These are phyloP conservation scores for Tritrichomonas foetus DNA, from an alignment of 208 protist species.

Conservation along the genomic window DNA sequence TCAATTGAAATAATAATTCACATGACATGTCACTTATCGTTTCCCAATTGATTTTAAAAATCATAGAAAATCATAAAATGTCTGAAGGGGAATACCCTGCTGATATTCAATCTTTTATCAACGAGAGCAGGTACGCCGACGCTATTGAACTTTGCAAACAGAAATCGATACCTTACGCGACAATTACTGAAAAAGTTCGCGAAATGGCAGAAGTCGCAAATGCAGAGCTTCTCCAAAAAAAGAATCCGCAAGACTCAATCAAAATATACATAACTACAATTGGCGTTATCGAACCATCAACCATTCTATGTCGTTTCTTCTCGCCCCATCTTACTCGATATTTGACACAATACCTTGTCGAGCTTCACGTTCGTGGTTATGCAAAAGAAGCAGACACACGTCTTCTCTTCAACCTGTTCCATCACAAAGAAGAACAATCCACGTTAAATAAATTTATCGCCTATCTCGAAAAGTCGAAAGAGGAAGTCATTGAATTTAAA, in stretches of 20 bases:
- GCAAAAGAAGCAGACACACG: background rate
- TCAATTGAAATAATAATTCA: too few species aligned
- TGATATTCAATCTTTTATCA: background rate
- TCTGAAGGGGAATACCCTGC: background rate
- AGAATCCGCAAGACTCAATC: background rate
- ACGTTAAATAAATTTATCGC: background rate
- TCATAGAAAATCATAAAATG: too few species aligned
- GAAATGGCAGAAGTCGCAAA: background rate
- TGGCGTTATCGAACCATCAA: conserved; percentile 36
- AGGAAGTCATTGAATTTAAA: background rate
- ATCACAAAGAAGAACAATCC: background rate
- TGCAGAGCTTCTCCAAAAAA: background rate
- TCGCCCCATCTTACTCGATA: conserved; percentile 11
- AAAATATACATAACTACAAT: background rate
- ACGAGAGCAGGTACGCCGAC: background rate
- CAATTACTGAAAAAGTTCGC: background rate
- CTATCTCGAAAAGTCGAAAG: background rate
- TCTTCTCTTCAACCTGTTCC: conserved; percentile 15
- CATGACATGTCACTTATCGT: too few species aligned
- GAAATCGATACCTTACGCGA: background rate
- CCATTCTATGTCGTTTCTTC: conserved; percentile 7
- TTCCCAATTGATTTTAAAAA: too few species aligned
- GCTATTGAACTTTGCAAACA: background rate
- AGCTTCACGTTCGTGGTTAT: background rate
- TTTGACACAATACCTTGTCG: background rate